A percentile compares a stretch with the other conserved stretches of the same genome.
These are phyloP conservation scores for Elymus sibiricus DNA, from an alignment of 176 grass and related monocot genomes.

Conservation along the genomic window DNA sequence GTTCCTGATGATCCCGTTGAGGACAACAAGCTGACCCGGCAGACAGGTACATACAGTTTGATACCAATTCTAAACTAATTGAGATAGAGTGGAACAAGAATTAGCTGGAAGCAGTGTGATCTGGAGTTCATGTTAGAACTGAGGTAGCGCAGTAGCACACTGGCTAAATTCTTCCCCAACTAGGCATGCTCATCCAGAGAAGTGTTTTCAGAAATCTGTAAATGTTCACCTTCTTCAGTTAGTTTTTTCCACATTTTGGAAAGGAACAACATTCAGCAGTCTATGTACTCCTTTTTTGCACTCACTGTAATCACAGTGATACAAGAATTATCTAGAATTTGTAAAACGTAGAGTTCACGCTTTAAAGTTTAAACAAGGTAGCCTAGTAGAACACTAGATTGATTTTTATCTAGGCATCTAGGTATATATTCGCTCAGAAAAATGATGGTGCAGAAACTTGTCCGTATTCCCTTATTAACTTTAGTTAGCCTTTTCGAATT, in stretches of 20 bases:
- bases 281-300: too few relatives aligned
- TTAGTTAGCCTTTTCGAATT: neutral
- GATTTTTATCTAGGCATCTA: neutral
- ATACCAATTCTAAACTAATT: neutral
- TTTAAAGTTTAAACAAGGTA: neutral
- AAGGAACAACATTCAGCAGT: neutral
- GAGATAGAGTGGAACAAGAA: neutral
- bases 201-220: too few relatives aligned
- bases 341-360: neutral
- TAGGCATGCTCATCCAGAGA: neutral
- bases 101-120: neutral
- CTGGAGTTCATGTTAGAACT: neutral
- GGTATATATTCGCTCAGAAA: neutral
- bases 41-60: slow-evolving; percentile 54
- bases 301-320: neutral
- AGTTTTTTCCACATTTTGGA: neutral
- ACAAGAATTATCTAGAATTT: neutral
- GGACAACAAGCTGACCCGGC: slow-evolving; percentile 65
- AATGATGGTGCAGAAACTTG: neutral
- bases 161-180: neutral
- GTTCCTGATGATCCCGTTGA: slow-evolving; percentile 77
- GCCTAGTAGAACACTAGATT: neutral
- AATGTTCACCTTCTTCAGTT: neutral
- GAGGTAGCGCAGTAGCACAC: neutral
- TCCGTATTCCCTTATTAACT: neutral